These are phyloP conservation scores for Talaromyces thailandensis DNA, from an alignment of 495 filamentous ascomycete species.

Conservation along the genomic window DNA sequence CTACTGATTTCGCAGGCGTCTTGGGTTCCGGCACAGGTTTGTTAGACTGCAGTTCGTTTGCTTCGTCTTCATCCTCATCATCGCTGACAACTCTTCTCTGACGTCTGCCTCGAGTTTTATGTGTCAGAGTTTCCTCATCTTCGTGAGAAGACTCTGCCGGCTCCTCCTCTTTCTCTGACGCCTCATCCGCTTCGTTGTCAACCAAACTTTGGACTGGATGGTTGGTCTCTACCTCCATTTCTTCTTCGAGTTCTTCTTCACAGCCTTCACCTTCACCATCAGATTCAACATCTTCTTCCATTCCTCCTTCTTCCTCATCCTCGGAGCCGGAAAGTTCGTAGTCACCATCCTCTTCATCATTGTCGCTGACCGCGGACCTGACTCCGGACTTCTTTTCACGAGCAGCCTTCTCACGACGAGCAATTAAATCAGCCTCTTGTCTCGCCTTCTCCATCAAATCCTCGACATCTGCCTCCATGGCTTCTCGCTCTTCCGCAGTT, in stretches of 20 bases:
- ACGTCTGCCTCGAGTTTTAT: constrained; percentile 26
- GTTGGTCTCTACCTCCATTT: constrained; percentile 30
- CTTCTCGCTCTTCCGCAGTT: constrained; percentile 76
- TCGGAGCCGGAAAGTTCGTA: constrained; percentile 37
- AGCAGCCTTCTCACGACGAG: constrained; percentile 61
- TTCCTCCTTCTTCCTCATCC: constrained; percentile 32
- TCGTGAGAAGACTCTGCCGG: constrained; percentile 18
- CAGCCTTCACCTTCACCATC: constrained; percentile 14
- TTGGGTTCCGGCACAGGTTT: constrained; percentile 14
- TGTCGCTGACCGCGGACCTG: constrained; percentile 50
- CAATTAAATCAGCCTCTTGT: constrained; percentile 69
- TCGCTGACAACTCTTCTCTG: constrained; percentile 36
- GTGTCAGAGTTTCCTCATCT: constrained; percentile 14
- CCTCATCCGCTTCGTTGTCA: constrained; percentile 33
- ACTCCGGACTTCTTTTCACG: constrained; percentile 40
- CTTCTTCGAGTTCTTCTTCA: constrained; percentile 31
- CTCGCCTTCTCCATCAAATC: constrained; percentile 79
- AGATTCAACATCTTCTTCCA: constrained; percentile 26
- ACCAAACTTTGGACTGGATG: constrained; percentile 24
- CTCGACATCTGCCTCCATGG: constrained; percentile 73
- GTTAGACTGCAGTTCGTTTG: constrained; percentile 7
- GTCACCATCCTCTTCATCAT: constrained; percentile 52
- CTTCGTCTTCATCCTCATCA: constrained; percentile 41
- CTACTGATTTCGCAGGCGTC: constrained; percentile 25
- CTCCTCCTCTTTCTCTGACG: constrained; percentile 25